These are phyloP conservation scores for Cryptococcus maquisensis DNA, from an alignment of 1,284 basidiomycete genomes.

Conservation along the genomic window DNA sequence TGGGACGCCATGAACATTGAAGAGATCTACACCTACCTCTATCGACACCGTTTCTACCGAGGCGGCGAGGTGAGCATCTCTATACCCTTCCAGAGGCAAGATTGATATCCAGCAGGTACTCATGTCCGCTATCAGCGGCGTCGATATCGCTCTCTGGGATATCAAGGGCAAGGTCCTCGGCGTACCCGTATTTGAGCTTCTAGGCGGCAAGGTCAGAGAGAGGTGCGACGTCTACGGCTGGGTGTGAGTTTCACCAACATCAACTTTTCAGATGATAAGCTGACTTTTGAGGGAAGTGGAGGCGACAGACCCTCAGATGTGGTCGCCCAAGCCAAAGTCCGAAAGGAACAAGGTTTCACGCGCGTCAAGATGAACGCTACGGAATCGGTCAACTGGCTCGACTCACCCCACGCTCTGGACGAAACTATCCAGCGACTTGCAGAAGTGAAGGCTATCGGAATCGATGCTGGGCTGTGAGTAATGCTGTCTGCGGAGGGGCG, in stretches of 20 bases:
- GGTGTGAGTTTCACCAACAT: conserved; percentile 18
- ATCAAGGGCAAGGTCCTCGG: conserved; percentile 74
- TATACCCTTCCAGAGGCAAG: neutral
- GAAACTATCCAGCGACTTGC: conserved; percentile 62
- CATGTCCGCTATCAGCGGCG: conserved; percentile 1
- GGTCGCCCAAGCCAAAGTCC: conserved; percentile 57
- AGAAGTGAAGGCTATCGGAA: conserved; percentile 59
- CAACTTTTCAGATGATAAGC: neutral
- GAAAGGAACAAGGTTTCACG: conserved; percentile 68
- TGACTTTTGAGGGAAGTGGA: conserved; percentile 46
- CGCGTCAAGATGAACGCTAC: conserved; percentile 68
- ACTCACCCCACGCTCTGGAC: conserved; percentile 55
- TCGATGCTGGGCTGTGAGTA: conserved; percentile 57
- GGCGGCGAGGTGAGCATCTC: conserved; percentile 54
- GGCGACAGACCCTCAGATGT: conserved; percentile 67
- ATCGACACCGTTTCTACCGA: conserved; percentile 65
- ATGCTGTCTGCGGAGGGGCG: neutral
- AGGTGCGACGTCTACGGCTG: conserved; percentile 47
- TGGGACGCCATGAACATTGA: conserved; percentile 67
- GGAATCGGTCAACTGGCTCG: conserved; percentile 50
- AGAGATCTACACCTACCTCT: conserved; percentile 57
- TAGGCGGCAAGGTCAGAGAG: conserved; percentile 63
- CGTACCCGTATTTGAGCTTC: conserved; percentile 68
- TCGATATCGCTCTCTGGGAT: conserved; percentile 52
- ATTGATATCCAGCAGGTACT: conserved; percentile 48